Conservation (phyloP, 1,139 yeast species). For the Lodderomyces metapsilosis region DNA sequence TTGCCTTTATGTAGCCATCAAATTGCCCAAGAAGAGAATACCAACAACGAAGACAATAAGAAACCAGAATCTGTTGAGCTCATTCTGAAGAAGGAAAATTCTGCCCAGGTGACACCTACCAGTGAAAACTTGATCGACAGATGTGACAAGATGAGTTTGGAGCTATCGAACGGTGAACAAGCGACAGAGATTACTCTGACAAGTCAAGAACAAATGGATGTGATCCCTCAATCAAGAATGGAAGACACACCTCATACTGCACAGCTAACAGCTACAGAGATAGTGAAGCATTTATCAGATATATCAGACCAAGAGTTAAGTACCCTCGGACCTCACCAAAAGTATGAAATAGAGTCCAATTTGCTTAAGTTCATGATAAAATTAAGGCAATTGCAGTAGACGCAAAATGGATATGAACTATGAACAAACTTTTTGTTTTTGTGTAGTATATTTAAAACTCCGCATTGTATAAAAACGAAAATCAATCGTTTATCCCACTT, state of each 20-base stretch:
- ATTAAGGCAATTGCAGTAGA: slow-evolving; percentile 2
- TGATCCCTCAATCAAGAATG: not conserved
- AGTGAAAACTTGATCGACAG: not conserved
- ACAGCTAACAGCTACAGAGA: slow-evolving; percentile 1
- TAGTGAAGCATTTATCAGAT: slow-evolving; percentile 7
- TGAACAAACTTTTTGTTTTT: too few species aligned
- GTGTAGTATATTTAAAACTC: too few species aligned
- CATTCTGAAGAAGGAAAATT: too few species aligned
- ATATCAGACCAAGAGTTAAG: slow-evolving; percentile 19
- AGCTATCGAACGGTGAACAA: too few species aligned
- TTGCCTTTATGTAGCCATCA: not conserved
- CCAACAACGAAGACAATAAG: too few species aligned
- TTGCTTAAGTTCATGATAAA: slow-evolving; percentile 29
- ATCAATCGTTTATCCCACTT: too few species aligned
- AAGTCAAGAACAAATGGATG: too few species aligned
- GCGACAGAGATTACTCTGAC: not conserved
- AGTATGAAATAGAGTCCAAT: slow-evolving; percentile 29
- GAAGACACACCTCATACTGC: not conserved
- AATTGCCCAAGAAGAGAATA: not conserved
- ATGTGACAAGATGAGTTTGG: not conserved
- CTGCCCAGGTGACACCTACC: too few species aligned
- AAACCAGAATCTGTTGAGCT: too few species aligned
- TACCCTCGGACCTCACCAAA: slow-evolving; percentile 18
- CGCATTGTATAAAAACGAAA: too few species aligned
- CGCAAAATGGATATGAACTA: too few species aligned